A percentile compares a stretch with the other conserved stretches of the same genome.
These are phyloP conservation scores for Daldinia vernicosa DNA, from an alignment of 495 filamentous ascomycete species.

Conservation along the genomic window DNA sequence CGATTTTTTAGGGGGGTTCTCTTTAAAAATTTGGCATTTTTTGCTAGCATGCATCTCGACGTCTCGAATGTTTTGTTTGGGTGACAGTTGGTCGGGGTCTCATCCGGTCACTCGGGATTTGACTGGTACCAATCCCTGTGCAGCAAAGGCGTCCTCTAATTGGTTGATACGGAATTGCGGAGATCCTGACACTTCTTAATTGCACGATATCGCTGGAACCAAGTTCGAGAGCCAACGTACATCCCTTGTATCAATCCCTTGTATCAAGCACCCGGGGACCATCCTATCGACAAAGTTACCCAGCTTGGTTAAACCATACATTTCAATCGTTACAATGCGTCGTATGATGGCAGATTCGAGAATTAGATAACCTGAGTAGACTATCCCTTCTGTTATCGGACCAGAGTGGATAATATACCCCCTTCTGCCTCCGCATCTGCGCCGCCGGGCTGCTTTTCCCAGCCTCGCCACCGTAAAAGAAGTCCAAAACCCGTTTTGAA, in stretches of 20 bases:
- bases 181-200: constrained; percentile 39
- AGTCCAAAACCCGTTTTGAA: constrained; percentile 39
- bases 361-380: constrained; percentile 40
- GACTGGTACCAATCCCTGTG: constrained; percentile 38
- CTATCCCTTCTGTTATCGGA: constrained; percentile 37
- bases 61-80: constrained; percentile 24
- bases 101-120: constrained; percentile 48
- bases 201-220: constrained; percentile 41
- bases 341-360: constrained; percentile 44
- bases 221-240: constrained; percentile 32
- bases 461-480: constrained; percentile 44
- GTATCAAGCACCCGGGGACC: constrained; percentile 37
- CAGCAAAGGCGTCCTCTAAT: constrained; percentile 27
- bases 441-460: constrained; percentile 36
- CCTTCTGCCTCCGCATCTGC: constrained; percentile 35
- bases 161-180: constrained; percentile 41
- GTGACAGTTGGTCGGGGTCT: constrained; percentile 40
- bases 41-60: constrained; percentile 19
- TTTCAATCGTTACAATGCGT: constrained; percentile 37
- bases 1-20: constrained; percentile 2
- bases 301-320: constrained; percentile 34
- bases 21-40: background rate
- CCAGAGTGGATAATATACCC: constrained; percentile 39
- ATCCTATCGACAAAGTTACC: constrained; percentile 27
- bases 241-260: constrained; percentile 38